A percentile compares a stretch with the other conserved stretches of the same genome.
phyloP scores from a whole-genome alignment of 2,329 filamentous ascomycete species.

The Pseudocercospora cruenta region DNA sequence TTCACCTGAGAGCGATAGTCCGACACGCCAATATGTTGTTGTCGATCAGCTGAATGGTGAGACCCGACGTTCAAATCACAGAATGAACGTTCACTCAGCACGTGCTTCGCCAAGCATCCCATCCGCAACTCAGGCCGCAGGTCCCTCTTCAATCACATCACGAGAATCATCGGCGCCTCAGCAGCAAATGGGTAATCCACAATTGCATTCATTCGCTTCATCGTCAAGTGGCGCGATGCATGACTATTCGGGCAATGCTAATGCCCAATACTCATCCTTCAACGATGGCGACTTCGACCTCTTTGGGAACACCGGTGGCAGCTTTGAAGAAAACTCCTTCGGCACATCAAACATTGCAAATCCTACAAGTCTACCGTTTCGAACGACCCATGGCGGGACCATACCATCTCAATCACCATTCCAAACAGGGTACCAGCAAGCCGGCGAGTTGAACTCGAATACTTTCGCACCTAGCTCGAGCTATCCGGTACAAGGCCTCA shows the following conservation, averaged over 20 bases:
- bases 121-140: constrained; percentile 9
- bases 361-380: not conserved
- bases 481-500: not conserved
- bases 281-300: constrained; percentile 13
- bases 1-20: constrained; percentile 24
- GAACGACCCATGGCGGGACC: not conserved
- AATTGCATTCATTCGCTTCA: constrained; percentile 10
- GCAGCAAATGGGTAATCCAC: not conserved
- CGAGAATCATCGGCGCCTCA: constrained; percentile 6
- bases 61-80: constrained; percentile 7
- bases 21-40: constrained; percentile 29
- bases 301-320: constrained; percentile 14
- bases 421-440: not conserved
- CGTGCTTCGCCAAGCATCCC: constrained; percentile 12
- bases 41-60: constrained; percentile 15
- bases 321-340: constrained; percentile 1
- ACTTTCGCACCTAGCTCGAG: not conserved
- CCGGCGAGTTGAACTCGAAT: not conserved
- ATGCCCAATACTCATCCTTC: constrained; percentile 8
- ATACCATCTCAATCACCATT: constrained; percentile 6
- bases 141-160: constrained; percentile 12
- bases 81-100: constrained; percentile 18
- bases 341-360: not conserved
- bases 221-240: constrained; percentile 20
- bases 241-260: constrained; percentile 1